These are phyloP conservation scores for Sequoia sempervirens DNA, from an alignment of 75 land plant species.

Conservation along the genomic window DNA sequence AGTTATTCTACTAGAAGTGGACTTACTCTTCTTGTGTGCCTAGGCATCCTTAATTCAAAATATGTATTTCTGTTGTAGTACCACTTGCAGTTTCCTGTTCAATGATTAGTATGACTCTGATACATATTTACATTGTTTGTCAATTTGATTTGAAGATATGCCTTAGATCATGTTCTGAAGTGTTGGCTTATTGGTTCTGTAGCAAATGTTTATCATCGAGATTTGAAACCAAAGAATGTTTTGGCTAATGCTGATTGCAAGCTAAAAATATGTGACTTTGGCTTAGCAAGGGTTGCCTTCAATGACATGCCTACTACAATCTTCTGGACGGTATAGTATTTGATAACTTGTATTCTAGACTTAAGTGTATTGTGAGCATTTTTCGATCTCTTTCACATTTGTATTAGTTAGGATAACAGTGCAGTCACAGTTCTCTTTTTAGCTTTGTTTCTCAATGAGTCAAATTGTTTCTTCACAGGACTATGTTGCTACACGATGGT, in stretches of 20 bases:
- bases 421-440: background rate
- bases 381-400: background rate
- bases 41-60: background rate
- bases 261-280: slow-evolving; percentile 80
- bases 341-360: background rate
- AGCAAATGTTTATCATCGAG: slow-evolving; percentile 78
- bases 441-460: background rate
- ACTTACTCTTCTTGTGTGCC: background rate
- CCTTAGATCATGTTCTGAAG: background rate
- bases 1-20: background rate
- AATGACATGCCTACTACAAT: slow-evolving; percentile 66
- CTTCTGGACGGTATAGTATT: slow-evolving; percentile 61
- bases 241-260: slow-evolving; percentile 80
- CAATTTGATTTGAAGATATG: background rate
- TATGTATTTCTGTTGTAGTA: background rate
- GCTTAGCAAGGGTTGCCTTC: slow-evolving; percentile 71
- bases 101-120: background rate
- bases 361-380: background rate
- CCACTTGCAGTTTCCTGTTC: background rate
- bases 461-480: background rate
- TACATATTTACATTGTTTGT: background rate
- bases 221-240: slow-evolving; percentile 75
- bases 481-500: background rate
- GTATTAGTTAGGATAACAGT: background rate
- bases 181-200: slow-evolving; percentile 12